These are phyloP conservation scores for Exophiala bonariae DNA, from an alignment of 2,329 filamentous ascomycete species.

Conservation along the genomic window DNA sequence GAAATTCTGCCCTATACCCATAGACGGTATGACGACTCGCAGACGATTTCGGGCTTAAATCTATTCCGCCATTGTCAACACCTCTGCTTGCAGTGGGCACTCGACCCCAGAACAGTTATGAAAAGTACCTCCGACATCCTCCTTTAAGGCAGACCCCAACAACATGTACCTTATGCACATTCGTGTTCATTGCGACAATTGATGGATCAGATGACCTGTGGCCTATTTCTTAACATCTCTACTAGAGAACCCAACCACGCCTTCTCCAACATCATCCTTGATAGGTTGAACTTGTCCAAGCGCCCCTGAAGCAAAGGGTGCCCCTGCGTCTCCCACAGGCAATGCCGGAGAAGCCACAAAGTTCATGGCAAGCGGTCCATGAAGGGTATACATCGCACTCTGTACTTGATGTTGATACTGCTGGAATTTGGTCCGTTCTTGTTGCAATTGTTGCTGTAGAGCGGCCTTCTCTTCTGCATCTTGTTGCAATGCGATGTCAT, in stretches of 20 bases:
- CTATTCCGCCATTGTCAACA: too few species aligned
- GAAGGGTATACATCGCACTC: neutral
- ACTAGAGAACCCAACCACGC: conserved; percentile 2
- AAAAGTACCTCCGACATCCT: too few species aligned
- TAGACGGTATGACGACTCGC: neutral
- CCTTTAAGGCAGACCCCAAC: too few species aligned
- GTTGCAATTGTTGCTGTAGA: conserved; percentile 15
- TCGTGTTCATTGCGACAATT: too few species aligned
- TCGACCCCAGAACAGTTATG: too few species aligned
- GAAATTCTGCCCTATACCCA: neutral
- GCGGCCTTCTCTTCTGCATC: conserved; percentile 8
- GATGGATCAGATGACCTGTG: too few species aligned
- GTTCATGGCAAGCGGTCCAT: neutral
- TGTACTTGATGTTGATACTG: conserved; percentile 11
- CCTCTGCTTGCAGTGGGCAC: too few species aligned
- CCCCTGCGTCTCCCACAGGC: neutral
- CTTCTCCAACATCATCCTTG: conserved; percentile 9
- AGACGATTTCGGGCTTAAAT: neutral
- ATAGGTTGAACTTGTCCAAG: neutral
- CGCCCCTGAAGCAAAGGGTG: conserved; percentile 1
- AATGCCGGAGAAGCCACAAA: conserved; percentile 1
- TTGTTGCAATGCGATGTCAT: conserved; percentile 5
- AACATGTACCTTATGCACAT: too few species aligned
- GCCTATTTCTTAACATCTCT: too few species aligned
- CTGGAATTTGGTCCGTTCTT: conserved; percentile 2